Evolutionary conservation across 148 eudicot genomes (phyloP).

Genomic region (Rhododendron ovatum): DNA sequence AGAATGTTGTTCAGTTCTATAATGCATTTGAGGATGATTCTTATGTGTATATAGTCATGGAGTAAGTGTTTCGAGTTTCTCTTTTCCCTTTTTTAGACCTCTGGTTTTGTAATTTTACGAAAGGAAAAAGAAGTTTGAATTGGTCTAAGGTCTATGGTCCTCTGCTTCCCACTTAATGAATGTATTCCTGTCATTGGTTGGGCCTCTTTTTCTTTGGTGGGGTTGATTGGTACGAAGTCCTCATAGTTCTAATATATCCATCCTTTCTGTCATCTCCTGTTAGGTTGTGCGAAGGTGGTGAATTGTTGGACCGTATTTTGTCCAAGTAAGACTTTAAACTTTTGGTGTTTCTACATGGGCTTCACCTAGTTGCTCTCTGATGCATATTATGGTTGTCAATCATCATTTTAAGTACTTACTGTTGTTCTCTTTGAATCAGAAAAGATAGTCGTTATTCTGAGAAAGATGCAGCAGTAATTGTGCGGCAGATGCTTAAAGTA

Average conservation of each 20-base stretch:
- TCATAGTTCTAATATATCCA: neutral
- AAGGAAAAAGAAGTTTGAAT: neutral
- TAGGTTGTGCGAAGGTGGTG: conserved; percentile 98
- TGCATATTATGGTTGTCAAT: conserved; percentile 4
- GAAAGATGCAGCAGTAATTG: conserved; percentile 88
- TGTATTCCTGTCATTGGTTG: neutral
- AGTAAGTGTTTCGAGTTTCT: conserved; percentile 49
- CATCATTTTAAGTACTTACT: conserved; percentile 7
- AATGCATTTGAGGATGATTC: conserved; percentile 88
- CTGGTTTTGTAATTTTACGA: neutral
- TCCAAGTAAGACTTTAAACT: conserved; percentile 56
- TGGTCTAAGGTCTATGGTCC: neutral
- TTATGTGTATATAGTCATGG: conserved; percentile 94
- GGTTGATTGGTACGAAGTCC: neutral
- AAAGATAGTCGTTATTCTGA: conserved; percentile 92
- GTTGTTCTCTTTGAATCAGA: conserved; percentile 35
- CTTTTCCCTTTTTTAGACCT: neutral
- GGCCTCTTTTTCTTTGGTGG: neutral
- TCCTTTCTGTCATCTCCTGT: conserved; percentile 2
- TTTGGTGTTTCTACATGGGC: neutral
- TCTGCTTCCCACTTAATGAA: neutral
- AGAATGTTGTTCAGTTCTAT: conserved; percentile 91
- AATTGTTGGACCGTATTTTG: conserved; percentile 85
- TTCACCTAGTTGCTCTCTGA: neutral
- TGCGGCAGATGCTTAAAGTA: conserved; percentile 95